Percentiles rank a stretch among this genome's conserved stretches.
Evolutionary conservation across 2,329 filamentous ascomycete species (phyloP).

Genomic region (Hymenoscyphus infarciens): DNA sequence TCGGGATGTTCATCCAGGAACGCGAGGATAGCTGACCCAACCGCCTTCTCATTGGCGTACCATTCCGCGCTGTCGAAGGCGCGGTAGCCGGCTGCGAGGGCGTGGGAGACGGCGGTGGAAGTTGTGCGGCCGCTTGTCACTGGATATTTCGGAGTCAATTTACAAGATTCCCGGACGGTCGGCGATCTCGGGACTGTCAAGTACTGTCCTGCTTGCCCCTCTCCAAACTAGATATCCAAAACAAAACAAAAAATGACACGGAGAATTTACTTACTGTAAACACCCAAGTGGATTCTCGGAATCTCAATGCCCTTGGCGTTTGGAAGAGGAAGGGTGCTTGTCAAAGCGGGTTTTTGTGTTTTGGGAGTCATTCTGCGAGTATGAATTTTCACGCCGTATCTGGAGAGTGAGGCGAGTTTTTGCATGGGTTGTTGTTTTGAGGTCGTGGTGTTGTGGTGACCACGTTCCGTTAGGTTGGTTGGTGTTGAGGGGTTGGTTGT

Average conservation of each 20-base stretch:
- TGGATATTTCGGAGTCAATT: too few relatives aligned
- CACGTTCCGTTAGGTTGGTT: too few relatives aligned
- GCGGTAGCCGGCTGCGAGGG: conserved; percentile 49
- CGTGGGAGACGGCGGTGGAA: conserved; percentile 43
- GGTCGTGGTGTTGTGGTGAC: not conserved
- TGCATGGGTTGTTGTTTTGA: not conserved
- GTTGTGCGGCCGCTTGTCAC: too few relatives aligned
- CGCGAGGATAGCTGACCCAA: conserved; percentile 60
- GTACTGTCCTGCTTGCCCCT: too few relatives aligned
- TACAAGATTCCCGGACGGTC: too few relatives aligned
- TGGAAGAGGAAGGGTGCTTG: conserved; percentile 46
- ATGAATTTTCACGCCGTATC: not conserved
- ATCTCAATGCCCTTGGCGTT: conserved; percentile 58
- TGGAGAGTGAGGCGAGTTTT: not conserved
- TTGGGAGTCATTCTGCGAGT: not conserved
- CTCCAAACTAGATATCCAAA: too few relatives aligned
- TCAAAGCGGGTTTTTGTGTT: conserved; percentile 19
- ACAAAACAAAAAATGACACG: too few relatives aligned
- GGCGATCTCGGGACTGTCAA: too few relatives aligned
- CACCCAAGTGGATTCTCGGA: conserved; percentile 69
- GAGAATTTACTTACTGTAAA: conserved; percentile 47
- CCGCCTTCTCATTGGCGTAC: conserved; percentile 67
- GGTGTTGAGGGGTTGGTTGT: too few relatives aligned
- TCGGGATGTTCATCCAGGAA: conserved; percentile 51
- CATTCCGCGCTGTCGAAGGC: conserved; percentile 53